Percentiles rank a stretch among this genome's conserved stretches.
These are phyloP conservation scores for Bolboschoenus planiculmis DNA, from an alignment of 176 grass and related monocot species.

Conservation along the genomic window DNA sequence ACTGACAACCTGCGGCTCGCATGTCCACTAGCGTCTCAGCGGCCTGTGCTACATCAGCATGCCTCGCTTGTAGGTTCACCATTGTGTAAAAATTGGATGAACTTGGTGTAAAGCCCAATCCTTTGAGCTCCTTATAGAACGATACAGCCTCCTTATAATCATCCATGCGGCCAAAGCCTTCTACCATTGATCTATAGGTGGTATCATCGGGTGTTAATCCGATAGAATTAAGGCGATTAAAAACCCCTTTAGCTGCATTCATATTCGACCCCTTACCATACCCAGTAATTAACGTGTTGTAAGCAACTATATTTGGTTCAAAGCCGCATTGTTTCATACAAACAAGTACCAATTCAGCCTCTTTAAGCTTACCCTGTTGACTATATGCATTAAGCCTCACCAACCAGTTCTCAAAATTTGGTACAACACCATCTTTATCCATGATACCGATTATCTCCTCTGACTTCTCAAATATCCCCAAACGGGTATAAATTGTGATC, in stretches of 20 bases:
- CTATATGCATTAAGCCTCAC: constrained; percentile 70
- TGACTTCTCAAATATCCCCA: constrained; percentile 48
- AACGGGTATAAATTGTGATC: constrained; percentile 69
- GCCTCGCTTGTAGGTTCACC: constrained; percentile 72
- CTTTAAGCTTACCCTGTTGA: constrained; percentile 79
- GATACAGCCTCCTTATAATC: constrained; percentile 42
- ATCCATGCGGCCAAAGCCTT: constrained; percentile 76
- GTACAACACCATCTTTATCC: constrained; percentile 49
- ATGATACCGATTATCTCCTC: constrained; percentile 59
- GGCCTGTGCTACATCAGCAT: constrained; percentile 40
- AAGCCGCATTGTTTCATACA: constrained; percentile 49
- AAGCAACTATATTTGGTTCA: constrained; percentile 62
- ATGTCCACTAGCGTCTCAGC: constrained; percentile 67
- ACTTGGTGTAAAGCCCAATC: constrained; percentile 51
- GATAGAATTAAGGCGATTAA: constrained; percentile 38
- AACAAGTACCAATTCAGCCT: constrained; percentile 44
- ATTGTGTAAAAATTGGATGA: constrained; percentile 93
- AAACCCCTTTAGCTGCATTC: constrained; percentile 38
- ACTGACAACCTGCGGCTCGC: constrained; percentile 46
- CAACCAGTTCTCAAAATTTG: constrained; percentile 83
- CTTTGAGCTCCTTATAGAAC: constrained; percentile 66
- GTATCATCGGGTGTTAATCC: constrained; percentile 76
- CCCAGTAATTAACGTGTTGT: constrained; percentile 91
- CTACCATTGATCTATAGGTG: constrained; percentile 87
- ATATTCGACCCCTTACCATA: constrained; percentile 57